A percentile compares a stretch with the other conserved stretches of the same genome.
Evolutionary conservation across 176 grass and related monocot genomes (phyloP).

Genomic region (Urochloa ruziziensis): DNA sequence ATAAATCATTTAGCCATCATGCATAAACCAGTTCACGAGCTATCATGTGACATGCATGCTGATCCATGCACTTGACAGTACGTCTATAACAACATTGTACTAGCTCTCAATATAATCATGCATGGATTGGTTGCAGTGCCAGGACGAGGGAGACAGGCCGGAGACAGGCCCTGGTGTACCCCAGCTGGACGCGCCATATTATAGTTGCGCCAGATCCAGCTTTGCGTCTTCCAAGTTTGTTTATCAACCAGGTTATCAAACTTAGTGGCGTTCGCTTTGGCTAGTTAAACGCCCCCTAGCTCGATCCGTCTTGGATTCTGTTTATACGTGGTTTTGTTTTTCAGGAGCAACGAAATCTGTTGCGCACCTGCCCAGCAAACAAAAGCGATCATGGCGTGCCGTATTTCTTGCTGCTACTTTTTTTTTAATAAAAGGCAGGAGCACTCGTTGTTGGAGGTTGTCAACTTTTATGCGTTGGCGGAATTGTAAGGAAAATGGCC

Average conservation of each 20-base stretch:
- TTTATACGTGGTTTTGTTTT: background rate
- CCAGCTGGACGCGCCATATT: slow-evolving; percentile 43
- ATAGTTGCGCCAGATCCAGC: slow-evolving; percentile 18
- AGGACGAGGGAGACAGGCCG: slow-evolving; percentile 27
- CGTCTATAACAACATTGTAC: background rate
- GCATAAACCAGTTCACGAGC: too few species aligned
- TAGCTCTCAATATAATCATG: background rate
- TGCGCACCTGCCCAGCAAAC: background rate
- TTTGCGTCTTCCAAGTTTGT: slow-evolving; percentile 4
- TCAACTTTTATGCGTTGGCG: background rate
- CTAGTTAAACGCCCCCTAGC: background rate
- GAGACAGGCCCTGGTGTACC: slow-evolving; percentile 54
- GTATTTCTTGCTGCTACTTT: background rate
- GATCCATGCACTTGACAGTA: background rate
- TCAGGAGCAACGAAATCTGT: slow-evolving; percentile 3
- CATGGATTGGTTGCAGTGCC: background rate
- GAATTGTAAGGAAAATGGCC: too few species aligned
- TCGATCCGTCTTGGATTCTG: slow-evolving; percentile 39
- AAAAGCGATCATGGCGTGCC: background rate
- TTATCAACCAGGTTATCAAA: background rate
- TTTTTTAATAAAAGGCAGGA: too few species aligned
- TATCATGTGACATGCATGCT: background rate
- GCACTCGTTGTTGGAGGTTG: too few species aligned
- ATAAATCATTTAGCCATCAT: too few species aligned
- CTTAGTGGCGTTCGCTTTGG: slow-evolving; percentile 5